Evolutionary conservation across 2,329 filamentous ascomycete genomes (phyloP).

Genomic region (Alternaria arborescens): DNA sequence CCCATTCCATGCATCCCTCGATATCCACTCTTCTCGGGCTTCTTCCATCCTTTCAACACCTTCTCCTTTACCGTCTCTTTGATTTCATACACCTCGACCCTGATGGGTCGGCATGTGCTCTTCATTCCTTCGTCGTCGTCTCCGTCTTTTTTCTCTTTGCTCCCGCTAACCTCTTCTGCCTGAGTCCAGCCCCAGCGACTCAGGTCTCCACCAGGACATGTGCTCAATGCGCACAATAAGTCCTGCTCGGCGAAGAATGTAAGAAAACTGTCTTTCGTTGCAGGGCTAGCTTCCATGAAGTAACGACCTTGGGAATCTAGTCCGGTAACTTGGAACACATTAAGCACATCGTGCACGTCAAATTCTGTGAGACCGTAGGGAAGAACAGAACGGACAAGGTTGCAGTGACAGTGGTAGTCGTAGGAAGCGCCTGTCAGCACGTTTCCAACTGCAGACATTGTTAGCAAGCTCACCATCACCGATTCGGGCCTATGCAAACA

Average conservation of each 20-base stretch:
- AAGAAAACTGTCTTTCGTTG: constrained; percentile 58
- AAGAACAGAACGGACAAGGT: constrained; percentile 75
- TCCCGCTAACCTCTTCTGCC: constrained; percentile 59
- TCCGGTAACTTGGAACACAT: constrained; percentile 86
- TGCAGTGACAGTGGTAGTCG: constrained; percentile 86
- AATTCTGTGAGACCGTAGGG: constrained; percentile 73
- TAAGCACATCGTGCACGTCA: constrained; percentile 86
- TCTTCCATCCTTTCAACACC: constrained; percentile 65
- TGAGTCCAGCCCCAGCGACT: constrained; percentile 81
- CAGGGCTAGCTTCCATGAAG: constrained; percentile 64
- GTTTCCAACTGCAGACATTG: constrained; percentile 66
- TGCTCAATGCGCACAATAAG: constrained; percentile 70
- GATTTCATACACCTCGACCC: constrained; percentile 75
- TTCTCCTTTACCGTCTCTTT: constrained; percentile 55
- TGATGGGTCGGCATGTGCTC: constrained; percentile 73
- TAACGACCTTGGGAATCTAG: constrained; percentile 63
- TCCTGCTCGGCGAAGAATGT: constrained; percentile 85
- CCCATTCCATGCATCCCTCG: constrained; percentile 71
- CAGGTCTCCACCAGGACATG: constrained; percentile 82
- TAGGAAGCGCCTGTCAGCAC: constrained; percentile 75
- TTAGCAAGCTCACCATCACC: neutral
- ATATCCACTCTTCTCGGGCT: constrained; percentile 68
- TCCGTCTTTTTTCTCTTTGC: constrained; percentile 60
- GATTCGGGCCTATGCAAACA: neutral
- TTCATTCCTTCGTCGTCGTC: constrained; percentile 57